A percentile compares a stretch with the other conserved stretches of the same genome.
Evolutionary conservation across 257 asterid genomes (phyloP).

Genomic region (Thymus quinquecostatus): DNA sequence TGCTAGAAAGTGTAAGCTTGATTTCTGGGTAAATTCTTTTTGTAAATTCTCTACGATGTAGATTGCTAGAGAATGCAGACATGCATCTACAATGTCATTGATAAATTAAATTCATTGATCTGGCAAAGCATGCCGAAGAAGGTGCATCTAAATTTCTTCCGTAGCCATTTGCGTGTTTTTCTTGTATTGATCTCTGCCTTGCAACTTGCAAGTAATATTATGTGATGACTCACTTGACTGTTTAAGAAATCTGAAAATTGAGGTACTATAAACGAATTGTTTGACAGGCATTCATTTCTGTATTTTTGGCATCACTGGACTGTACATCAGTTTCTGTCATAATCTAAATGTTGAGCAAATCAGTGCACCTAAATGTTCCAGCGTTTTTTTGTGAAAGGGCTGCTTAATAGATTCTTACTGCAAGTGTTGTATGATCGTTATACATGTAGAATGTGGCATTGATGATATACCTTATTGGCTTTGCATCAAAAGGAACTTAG

Average conservation of each 20-base stretch:
- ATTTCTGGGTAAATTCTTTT: background rate
- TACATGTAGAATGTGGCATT: background rate
- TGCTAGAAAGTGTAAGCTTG: constrained; percentile 9
- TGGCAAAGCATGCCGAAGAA: background rate
- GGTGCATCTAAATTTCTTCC: background rate
- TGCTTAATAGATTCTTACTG: background rate
- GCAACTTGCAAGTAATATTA: background rate
- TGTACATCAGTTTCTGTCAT: background rate
- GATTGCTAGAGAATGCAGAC: background rate
- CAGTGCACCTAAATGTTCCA: background rate
- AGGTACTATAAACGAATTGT: background rate
- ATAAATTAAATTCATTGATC: background rate
- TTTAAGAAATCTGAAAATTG: background rate
- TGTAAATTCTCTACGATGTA: background rate
- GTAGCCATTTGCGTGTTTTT: background rate
- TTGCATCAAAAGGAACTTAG: background rate
- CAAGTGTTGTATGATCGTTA: background rate
- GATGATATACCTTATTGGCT: background rate
- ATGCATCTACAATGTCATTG: background rate
- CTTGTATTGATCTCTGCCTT: background rate
- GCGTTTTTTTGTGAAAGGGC: background rate
- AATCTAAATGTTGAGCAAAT: background rate
- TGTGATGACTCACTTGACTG: background rate
- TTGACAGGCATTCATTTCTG: background rate
- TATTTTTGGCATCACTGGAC: too few species aligned